Base-by-base conservation (phyloP, 2,329 filamentous ascomycete species). In the Xylaria polymorpha region DNA sequence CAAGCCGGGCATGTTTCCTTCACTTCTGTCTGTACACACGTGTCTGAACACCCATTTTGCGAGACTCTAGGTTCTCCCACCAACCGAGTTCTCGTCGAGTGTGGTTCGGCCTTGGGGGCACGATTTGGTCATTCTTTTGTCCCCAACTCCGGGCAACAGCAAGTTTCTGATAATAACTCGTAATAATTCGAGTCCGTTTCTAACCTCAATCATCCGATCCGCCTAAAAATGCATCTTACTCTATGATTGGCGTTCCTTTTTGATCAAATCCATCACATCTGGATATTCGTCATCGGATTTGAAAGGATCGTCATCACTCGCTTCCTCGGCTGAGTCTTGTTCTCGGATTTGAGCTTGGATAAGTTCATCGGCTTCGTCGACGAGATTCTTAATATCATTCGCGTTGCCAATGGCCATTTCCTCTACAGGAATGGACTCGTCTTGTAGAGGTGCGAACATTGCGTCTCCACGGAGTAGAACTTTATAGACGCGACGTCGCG, bases 391-490 rank as follows among this genome's bases (percentile, higher is more conserved):
- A 29, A 20, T 20, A 35, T 20, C 25, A 12, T 46, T 18, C 41
- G 18, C 32, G 14, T 15, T 4, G 22, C 48, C 10, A 14, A 48
- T 7, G n/a, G 6, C 35, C n/a, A 15, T 37, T 55, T 35, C 22
- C 58, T 44, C 20, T 50, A 2, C 51, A n/a, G n/a, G 18, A 5
- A 9, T 32, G 0, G 56, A 10, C 20, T 68, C 59, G 25, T 58
- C 67, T 9, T 72, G 18, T 4, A 60, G 46, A 10, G 70, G 61
- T 15, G 70, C 67, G 53, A 75, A 75, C 51, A 70, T 64, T 35
- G 46, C 67, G 41, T 75, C 68, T 29, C 69, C 51, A 6, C 22
- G 12, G 14, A 68, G 43, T 32, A 75, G n/a, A 22, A 69, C 18
- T 22, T 64, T 51, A 3, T 43, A 43, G 43, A 73, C 58, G 4